Percentiles rank a stretch among this genome's conserved stretches.
Evolutionary conservation across 768 basidiomycete species (phyloP).

Genomic region (Tulasnella sp.): DNA sequence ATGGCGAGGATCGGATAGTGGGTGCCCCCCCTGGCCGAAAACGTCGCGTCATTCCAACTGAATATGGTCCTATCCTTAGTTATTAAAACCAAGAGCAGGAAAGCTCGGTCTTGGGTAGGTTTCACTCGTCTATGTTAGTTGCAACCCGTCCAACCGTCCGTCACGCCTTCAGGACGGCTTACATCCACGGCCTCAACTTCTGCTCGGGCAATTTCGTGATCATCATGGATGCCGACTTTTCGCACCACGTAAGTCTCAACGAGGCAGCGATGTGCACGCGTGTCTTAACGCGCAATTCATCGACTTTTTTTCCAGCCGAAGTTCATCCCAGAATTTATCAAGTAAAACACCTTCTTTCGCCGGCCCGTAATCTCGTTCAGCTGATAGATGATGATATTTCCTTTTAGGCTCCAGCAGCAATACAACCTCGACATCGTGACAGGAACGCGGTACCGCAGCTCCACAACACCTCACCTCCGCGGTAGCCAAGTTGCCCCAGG

Average conservation of each 20-base stretch:
- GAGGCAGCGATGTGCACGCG: background rate
- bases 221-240: slow-evolving; percentile 97
- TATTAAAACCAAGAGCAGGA: slow-evolving; percentile 81
- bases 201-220: slow-evolving; percentile 89
- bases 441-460: slow-evolving; percentile 77
- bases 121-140: background rate
- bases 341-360: slow-evolving; percentile 42
- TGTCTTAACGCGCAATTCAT: background rate
- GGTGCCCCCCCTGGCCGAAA: slow-evolving; percentile 31
- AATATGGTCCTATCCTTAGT: slow-evolving; percentile 40
- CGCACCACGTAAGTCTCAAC: slow-evolving; percentile 71
- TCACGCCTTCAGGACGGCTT: slow-evolving; percentile 59
- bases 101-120: slow-evolving; percentile 85
- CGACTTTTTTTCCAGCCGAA: slow-evolving; percentile 63
- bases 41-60: background rate
- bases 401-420: slow-evolving; percentile 69
- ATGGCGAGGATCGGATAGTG: slow-evolving; percentile 82
- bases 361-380: background rate
- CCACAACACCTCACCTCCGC: slow-evolving; percentile 46
- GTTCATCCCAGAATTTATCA: slow-evolving; percentile 90
- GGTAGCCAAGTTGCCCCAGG: slow-evolving; percentile 44
- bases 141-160: background rate
- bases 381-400: background rate
- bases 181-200: slow-evolving; percentile 86
- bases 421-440: slow-evolving; percentile 91